Conservation (phyloP, 2,329 filamentous ascomycete genomes). For the Trichoderma breve region DNA sequence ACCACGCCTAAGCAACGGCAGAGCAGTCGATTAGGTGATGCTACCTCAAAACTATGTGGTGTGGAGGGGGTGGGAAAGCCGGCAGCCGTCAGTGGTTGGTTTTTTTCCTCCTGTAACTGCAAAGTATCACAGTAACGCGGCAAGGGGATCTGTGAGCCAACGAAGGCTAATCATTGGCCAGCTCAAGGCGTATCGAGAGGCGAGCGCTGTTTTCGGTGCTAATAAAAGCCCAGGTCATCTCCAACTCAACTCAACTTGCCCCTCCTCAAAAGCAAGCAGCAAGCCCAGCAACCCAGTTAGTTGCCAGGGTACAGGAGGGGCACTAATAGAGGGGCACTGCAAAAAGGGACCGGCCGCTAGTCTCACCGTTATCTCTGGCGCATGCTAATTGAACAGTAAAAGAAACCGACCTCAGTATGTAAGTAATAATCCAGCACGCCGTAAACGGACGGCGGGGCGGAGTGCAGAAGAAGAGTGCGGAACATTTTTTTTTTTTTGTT, state of each 20-base stretch:
- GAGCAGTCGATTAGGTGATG: conserved; percentile 10
- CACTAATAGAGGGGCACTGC: conserved; percentile 11
- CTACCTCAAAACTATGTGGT: neutral
- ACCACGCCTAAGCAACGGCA: neutral
- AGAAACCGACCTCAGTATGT: conserved; percentile 14
- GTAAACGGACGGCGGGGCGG: conserved; percentile 14
- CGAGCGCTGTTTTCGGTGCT: conserved; percentile 1
- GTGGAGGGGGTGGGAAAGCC: conserved; percentile 10
- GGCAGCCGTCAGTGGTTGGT: conserved; percentile 11
- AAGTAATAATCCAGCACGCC: neutral
- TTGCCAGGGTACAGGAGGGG: neutral
- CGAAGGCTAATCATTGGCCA: neutral
- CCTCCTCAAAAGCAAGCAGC: neutral
- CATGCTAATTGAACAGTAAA: neutral
- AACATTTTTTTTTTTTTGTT: neutral
- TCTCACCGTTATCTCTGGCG: conserved; percentile 17
- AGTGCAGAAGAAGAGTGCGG: conserved; percentile 17
- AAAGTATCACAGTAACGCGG: conserved; percentile 6
- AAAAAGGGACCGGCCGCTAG: conserved; percentile 16
- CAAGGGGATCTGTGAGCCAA: conserved; percentile 1
- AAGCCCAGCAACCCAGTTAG: neutral
- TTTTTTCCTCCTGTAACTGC: neutral
- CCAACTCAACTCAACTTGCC: neutral
- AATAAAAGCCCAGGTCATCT: neutral
- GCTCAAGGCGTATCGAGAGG: neutral